Percentiles rank a stretch among this genome's conserved stretches.
These are phyloP conservation scores for Xylogone sp. DNA, from an alignment of 2,329 filamentous ascomycete genomes.

Conservation along the genomic window DNA sequence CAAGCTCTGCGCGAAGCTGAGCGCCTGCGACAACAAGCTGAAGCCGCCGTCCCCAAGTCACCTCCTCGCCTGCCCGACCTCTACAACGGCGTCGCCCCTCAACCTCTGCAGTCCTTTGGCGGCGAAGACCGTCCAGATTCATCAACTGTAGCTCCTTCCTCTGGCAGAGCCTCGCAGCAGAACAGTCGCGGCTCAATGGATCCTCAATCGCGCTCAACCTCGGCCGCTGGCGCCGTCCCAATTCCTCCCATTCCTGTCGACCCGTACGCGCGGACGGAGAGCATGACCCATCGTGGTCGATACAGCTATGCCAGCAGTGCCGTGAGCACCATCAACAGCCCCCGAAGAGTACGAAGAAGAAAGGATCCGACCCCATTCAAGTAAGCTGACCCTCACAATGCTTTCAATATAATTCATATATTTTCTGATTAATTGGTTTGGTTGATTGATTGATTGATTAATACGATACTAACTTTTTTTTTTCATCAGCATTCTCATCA, in stretches of 20 bases:
- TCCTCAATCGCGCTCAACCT: conserved; percentile 31
- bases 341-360: conserved; percentile 83
- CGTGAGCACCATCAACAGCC: conserved; percentile 88
- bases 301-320: conserved; percentile 95
- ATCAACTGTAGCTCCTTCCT: conserved; percentile 54
- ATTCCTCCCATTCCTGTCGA: conserved; percentile 64
- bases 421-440: no score
- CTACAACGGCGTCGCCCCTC: conserved; percentile 33
- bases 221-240: conserved; percentile 34
- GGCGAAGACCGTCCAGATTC: conserved; percentile 63
- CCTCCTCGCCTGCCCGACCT: conserved; percentile 55
- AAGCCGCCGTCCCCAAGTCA: conserved; percentile 51
- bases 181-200: conserved; percentile 50
- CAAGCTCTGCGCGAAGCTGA: conserved; percentile 45
- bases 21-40: conserved; percentile 47
- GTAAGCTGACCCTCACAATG: conserved; percentile 67
- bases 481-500: conserved; percentile 70
- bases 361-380: conserved; percentile 99
- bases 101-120: conserved; percentile 37
- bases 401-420: no score
- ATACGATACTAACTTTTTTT: conserved; percentile 3
- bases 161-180: conserved; percentile 40
- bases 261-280: conserved; percentile 79
- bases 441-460: not conserved
- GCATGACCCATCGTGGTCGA: conserved; percentile 93